Evolutionary conservation across 106 monocot genomes (phyloP).

Genomic region (Platanthera guangdongensis): DNA sequence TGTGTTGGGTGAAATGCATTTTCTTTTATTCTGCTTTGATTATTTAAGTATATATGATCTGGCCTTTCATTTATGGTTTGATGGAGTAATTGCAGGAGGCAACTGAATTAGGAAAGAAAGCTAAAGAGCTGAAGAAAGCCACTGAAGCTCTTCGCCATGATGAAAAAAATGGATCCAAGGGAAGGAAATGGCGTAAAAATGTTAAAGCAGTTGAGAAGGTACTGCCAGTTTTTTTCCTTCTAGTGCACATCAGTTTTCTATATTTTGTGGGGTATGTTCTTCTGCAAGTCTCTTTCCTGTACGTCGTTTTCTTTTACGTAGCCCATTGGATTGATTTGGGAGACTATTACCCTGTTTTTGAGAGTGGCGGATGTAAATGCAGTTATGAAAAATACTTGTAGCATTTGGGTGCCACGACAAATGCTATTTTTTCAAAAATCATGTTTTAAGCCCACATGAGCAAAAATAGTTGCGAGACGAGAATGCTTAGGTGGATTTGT

Average conservation of each 20-base stretch:
- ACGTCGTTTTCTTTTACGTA: too few relatives aligned
- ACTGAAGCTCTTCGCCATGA: conserved; percentile 83
- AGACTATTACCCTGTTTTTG: too few relatives aligned
- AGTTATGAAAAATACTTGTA: too few relatives aligned
- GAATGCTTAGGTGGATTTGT: too few relatives aligned
- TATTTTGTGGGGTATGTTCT: background rate
- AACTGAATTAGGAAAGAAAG: conserved; percentile 94
- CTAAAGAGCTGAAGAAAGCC: conserved; percentile 85
- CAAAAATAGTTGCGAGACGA: too few relatives aligned
- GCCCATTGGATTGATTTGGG: too few relatives aligned
- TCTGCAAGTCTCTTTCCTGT: too few relatives aligned
- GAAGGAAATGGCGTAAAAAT: conserved; percentile 95
- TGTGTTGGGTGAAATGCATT: background rate
- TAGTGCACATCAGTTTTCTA: background rate
- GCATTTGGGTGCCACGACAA: too few relatives aligned
- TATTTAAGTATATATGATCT: background rate
- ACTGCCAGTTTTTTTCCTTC: background rate
- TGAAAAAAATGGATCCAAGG: conserved; percentile 80
- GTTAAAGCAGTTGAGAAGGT: conserved; percentile 95
- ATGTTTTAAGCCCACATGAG: too few relatives aligned
- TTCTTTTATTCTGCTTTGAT: background rate
- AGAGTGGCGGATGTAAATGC: too few relatives aligned
- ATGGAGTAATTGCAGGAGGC: conserved; percentile 56
- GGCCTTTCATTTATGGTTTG: conserved; percentile 7
- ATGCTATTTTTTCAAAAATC: too few relatives aligned